Conservation (phyloP, 2,329 filamentous ascomycete species). For the Ustulina deusta region DNA sequence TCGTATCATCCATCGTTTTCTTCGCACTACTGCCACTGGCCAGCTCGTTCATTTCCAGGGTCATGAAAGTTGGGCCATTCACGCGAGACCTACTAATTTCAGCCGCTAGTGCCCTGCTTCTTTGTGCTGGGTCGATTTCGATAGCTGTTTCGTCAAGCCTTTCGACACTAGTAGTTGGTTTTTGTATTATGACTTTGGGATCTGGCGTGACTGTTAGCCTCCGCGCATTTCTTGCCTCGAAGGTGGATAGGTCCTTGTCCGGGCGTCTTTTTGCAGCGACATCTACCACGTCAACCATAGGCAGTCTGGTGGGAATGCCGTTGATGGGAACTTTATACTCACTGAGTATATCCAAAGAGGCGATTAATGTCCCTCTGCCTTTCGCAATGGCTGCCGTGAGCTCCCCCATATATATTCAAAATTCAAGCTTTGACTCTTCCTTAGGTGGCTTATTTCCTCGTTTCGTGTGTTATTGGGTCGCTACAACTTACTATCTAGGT, state of each 20-base stretch:
- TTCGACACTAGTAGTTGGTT: slow-evolving; percentile 17
- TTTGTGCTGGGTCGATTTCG: slow-evolving; percentile 21
- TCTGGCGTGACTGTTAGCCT: slow-evolving; percentile 30
- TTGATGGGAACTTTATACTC: slow-evolving; percentile 33
- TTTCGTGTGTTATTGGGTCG: slow-evolving; percentile 20
- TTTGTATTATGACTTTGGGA: slow-evolving; percentile 28
- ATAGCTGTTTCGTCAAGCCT: slow-evolving; percentile 18
- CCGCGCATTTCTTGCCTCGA: slow-evolving; percentile 32
- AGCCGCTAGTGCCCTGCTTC: slow-evolving; percentile 9
- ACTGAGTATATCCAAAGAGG: slow-evolving; percentile 20
- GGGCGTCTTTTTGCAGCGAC: slow-evolving; percentile 27
- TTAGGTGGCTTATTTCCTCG: slow-evolving; percentile 25
- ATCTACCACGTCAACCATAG: slow-evolving; percentile 29
- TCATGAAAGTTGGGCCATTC: background rate
- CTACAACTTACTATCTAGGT: slow-evolving; percentile 14
- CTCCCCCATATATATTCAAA: background rate
- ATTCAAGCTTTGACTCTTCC: slow-evolving; percentile 8
- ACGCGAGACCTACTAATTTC: slow-evolving; percentile 26
- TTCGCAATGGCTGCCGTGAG: slow-evolving; percentile 24
- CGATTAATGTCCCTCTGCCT: slow-evolving; percentile 11
- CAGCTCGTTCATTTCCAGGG: slow-evolving; percentile 15
- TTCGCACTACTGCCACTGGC: slow-evolving; percentile 25
- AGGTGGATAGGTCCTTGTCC: slow-evolving; percentile 19
- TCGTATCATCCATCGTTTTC: slow-evolving; percentile 29
- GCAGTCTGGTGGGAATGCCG: slow-evolving; percentile 29